These are phyloP conservation scores for Oxytropis ochrocephala DNA, from an alignment of 306 rosid genomes.

Conservation along the genomic window DNA sequence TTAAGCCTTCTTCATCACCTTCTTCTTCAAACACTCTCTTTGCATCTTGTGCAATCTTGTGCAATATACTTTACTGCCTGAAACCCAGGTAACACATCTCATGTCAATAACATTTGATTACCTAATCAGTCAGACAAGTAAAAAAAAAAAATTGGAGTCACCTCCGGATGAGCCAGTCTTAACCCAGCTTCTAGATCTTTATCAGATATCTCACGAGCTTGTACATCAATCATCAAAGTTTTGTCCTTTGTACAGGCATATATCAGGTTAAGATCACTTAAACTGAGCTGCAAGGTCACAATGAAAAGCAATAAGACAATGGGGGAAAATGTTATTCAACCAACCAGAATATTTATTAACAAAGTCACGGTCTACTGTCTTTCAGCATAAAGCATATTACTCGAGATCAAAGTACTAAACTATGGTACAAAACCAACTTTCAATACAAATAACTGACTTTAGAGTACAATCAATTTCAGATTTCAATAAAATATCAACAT, in stretches of 20 bases:
- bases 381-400: neutral
- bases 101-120: slow-evolving; percentile 20
- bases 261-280: slow-evolving; percentile 90
- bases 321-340: slow-evolving; percentile 5
- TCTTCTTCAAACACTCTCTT: slow-evolving; percentile 73
- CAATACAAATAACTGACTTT: neutral
- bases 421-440: neutral
- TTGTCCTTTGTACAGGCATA: slow-evolving; percentile 95
- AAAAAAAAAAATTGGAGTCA: slow-evolving; percentile 25
- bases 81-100: slow-evolving; percentile 17
- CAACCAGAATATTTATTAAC: neutral
- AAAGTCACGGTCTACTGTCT: neutral
- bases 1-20: slow-evolving; percentile 84
- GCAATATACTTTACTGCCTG: slow-evolving; percentile 92
- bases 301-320: slow-evolving; percentile 19
- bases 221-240: slow-evolving; percentile 95
- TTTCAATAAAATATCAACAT: neutral
- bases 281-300: slow-evolving; percentile 57
- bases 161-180: slow-evolving; percentile 93
- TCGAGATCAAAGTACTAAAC: slow-evolving; percentile 1
- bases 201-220: slow-evolving; percentile 90
- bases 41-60: slow-evolving; percentile 73
- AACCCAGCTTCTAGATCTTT: slow-evolving; percentile 86
- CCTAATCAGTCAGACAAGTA: neutral
- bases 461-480: neutral